These are phyloP conservation scores for Ceratocystis cacaofunesta DNA, from an alignment of 2,329 filamentous ascomycete species.

Conservation along the genomic window DNA sequence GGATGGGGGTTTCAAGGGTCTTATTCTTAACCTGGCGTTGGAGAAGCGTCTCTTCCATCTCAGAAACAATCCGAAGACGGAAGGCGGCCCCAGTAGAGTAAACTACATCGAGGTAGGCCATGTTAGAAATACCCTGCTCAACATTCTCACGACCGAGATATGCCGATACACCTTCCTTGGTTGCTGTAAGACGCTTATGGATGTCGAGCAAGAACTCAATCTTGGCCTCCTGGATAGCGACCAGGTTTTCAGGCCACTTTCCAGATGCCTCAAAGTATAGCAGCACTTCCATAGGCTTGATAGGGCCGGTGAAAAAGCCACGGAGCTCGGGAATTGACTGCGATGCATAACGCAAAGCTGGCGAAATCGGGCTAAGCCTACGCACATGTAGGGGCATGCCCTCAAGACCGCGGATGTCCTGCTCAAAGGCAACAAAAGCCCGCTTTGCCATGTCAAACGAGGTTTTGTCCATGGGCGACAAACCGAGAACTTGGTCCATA, in stretches of 20 bases:
- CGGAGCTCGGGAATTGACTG: conserved; percentile 33
- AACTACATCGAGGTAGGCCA: conserved; percentile 67
- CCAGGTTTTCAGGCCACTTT: conserved; percentile 84
- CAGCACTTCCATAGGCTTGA: conserved; percentile 54
- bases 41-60: conserved; percentile 68
- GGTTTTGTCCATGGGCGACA: conserved; percentile 34
- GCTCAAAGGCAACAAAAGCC: conserved; percentile 59
- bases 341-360: conserved; percentile 61
- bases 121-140: conserved; percentile 53
- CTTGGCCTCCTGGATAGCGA: conserved; percentile 85
- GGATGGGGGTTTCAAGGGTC: conserved; percentile 45
- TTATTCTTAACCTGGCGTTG: conserved; percentile 67
- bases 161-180: conserved; percentile 45
- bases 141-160: conserved; percentile 71
- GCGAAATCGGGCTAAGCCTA: conserved; percentile 58
- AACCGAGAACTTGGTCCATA: conserved; percentile 33
- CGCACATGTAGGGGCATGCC: conserved; percentile 77
- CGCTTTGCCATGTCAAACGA: conserved; percentile 55
- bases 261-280: conserved; percentile 88
- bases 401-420: conserved; percentile 60
- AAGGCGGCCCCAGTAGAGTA: conserved; percentile 61
- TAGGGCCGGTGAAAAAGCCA: conserved; percentile 14
- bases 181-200: conserved; percentile 50
- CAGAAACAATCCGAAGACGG: conserved; percentile 75
- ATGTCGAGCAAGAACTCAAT: conserved; percentile 75